Evolutionary conservation across 108 stramenopile genomes (phyloP), one percentile per base, ranked within the genome.

Genomic region (Cyclotella sp.): DNA sequence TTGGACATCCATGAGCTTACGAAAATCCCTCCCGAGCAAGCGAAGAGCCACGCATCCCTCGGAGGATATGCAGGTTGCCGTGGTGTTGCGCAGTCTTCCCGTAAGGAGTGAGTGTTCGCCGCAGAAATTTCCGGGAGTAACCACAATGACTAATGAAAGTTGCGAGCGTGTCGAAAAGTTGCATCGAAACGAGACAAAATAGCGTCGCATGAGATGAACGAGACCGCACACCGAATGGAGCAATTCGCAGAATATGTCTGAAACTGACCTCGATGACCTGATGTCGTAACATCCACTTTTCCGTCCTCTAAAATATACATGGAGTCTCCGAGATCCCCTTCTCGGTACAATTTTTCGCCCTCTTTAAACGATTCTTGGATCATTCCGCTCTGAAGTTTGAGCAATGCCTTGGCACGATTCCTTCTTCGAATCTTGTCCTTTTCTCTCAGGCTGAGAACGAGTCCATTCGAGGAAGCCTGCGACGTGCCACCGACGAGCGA

Each of bases 401-500:
- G 65, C 51, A 95, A 76, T 21, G 88, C 87, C 79, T 93, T 93
- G 46, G 91, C 91, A 15, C 94, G 88, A 70, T 95, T 88, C 5
- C 94, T 79, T 62, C 87, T 91, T 22, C 94, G 83, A 58, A 88
- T 89, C 57, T 85, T 86, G 60, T 95, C 94, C 71, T 92, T 92
- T 76, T 95, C 94, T 44, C 81, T 78, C 49, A 95, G 68, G 45
- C 75, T 79, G 9, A 91, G 77, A 18, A 83, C 67, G 14, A 92
- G 52, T 0, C 78, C 88, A 21, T 85, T 67, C 14, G 89, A 84
- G 3, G 86, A 76, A 0, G 88, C 84, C 34, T 34, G 34, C 6
- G 34, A 34, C 34, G 34, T 34, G 34, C n/a, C n/a, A n/a, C n/a
- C n/a, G 34, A 34, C 34, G 34, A 2, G 6, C 6, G 34, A 34